Percentiles rank a stretch among this genome's conserved stretches.
These are phyloP conservation scores for Isochrysis galbana DNA, from an alignment of 78 protist genomes.

Conservation along the genomic window DNA sequence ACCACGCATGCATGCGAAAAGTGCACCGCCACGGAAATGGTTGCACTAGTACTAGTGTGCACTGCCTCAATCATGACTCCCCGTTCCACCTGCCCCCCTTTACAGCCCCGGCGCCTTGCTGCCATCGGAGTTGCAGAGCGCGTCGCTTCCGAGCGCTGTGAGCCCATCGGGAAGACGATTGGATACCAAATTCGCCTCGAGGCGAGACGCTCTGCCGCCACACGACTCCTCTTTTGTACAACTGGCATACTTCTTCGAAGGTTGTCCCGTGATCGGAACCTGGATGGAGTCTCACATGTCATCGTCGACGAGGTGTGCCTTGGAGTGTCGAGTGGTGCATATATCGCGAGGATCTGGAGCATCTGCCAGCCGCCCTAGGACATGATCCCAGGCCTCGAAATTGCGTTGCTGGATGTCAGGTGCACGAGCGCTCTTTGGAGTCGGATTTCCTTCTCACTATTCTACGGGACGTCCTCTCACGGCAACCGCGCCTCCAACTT, in stretches of 20 bases:
- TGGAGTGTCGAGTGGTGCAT: no score
- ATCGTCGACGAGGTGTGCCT: slow-evolving; percentile 22
- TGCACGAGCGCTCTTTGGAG: slow-evolving; percentile 87
- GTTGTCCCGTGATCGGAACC: not conserved
- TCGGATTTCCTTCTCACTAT: slow-evolving; percentile 77
- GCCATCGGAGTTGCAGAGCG: slow-evolving; percentile 83
- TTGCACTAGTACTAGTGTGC: no score
- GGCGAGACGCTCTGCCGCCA: not conserved
- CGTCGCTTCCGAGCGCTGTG: slow-evolving; percentile 80
- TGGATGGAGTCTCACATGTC: not conserved
- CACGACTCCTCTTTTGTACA: slow-evolving; percentile 74
- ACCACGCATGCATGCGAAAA: no score
- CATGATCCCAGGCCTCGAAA: no score
- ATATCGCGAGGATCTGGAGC: no score
- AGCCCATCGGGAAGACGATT: not conserved
- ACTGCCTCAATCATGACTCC: no score
- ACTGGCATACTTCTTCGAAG: slow-evolving; percentile 77
- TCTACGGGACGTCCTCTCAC: slow-evolving; percentile 46
- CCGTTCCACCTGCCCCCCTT: no score
- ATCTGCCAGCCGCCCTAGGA: no score
- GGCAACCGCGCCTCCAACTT: slow-evolving; percentile 41
- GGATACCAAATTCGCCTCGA: slow-evolving; percentile 35
- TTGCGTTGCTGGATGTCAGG: no score
- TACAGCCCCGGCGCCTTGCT: slow-evolving; percentile 88
- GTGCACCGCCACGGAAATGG: no score